phyloP scores from a whole-genome alignment of 441 rosid species.

The Jatropha podagrica region DNA sequence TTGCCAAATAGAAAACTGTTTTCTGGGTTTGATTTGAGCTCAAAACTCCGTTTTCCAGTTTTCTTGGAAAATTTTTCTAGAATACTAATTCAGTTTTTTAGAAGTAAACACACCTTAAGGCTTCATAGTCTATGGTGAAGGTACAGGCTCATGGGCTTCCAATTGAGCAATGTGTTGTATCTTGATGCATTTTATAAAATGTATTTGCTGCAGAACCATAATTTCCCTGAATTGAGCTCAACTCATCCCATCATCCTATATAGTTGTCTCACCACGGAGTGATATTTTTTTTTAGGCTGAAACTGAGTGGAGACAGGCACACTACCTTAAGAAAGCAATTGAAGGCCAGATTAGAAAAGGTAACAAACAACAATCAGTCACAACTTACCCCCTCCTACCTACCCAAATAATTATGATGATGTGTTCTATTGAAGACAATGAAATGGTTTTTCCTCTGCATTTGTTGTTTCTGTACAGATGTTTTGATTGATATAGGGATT shows the following conservation, averaged over 20 bases:
- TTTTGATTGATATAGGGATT: constrained; percentile 69
- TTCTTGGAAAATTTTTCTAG: too few relatives aligned
- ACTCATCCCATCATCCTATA: not conserved
- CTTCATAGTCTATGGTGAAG: too few relatives aligned
- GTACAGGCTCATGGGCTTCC: too few relatives aligned
- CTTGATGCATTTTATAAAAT: constrained; percentile 1
- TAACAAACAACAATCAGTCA: constrained; percentile 18
- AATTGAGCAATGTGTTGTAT: too few relatives aligned
- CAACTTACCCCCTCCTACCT: not conserved
- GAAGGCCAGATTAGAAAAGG: constrained; percentile 68
- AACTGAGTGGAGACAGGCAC: constrained; percentile 74
- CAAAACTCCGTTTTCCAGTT: too few relatives aligned
- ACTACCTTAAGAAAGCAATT: constrained; percentile 47
- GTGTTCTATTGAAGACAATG: not conserved
- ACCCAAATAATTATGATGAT: not conserved
- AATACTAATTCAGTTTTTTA: too few relatives aligned
- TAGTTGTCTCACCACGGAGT: not conserved
- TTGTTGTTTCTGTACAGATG: constrained; percentile 40
- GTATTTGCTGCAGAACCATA: not conserved
- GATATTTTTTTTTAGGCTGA: constrained; percentile 41
- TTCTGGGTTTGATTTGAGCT: too few relatives aligned
- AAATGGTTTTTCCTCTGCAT: not conserved
- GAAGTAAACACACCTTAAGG: too few relatives aligned
- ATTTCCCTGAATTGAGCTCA: constrained; percentile 1
- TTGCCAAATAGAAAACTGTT: too few relatives aligned